Conservation (phyloP, 139 green algal species). For the Pseudopediastrum boryanum region DNA sequence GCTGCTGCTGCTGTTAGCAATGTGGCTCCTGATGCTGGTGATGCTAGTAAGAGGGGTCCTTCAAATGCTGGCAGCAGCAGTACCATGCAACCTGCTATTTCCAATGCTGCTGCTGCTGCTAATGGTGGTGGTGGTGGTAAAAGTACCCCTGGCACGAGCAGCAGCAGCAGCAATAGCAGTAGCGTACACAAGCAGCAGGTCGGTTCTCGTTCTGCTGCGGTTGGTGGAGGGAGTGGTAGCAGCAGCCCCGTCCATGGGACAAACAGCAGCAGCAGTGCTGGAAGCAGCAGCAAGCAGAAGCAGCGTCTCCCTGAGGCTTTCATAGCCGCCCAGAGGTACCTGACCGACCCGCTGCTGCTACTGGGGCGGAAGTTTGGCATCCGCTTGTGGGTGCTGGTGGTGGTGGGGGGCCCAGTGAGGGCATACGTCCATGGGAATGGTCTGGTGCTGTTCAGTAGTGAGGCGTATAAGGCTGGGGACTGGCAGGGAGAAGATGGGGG, state of each 20-base stretch:
- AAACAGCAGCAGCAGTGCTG: background rate
- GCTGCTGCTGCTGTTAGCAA: background rate
- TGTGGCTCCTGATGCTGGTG: background rate
- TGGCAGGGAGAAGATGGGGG: too few species aligned
- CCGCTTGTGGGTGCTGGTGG: conserved; percentile 60
- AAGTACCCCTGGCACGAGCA: background rate
- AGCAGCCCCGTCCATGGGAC: background rate
- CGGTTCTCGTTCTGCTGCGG: background rate
- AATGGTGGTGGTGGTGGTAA: background rate
- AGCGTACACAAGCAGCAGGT: background rate
- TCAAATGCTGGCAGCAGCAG: background rate
- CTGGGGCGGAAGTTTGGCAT: conserved; percentile 59
- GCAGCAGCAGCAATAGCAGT: background rate
- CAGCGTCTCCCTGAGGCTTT: background rate
- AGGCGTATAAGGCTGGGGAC: conserved; percentile 50
- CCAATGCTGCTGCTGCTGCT: background rate
- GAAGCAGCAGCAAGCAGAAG: background rate
- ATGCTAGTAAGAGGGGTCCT: background rate
- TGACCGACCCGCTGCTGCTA: conserved; percentile 49
- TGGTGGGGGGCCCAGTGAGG: conserved; percentile 34
- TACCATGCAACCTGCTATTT: background rate
- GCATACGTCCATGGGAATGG: conserved; percentile 54
- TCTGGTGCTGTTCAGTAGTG: conserved; percentile 57
- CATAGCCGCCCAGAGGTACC: conserved; percentile 57
- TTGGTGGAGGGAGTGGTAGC: background rate